Base-by-base conservation (phyloP, 164 flowering plant species). In the Nelumbo lutea region DNA sequence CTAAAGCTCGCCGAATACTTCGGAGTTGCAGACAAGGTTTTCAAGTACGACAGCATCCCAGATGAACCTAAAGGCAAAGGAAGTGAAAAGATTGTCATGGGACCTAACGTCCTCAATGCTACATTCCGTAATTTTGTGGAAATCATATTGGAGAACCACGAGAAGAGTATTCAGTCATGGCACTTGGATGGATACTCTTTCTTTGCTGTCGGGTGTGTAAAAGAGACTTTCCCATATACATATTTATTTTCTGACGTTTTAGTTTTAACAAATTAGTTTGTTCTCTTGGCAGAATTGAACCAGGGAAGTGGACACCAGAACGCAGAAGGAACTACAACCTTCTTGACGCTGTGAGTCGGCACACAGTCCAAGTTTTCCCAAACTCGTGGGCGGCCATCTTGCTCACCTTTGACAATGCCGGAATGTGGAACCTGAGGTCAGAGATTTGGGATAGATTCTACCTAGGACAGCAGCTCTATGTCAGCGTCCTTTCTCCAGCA, bases 291-390 rank as follows among this genome's bases (percentile, higher is more conserved):
- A 80, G 85, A 10, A 73, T 83, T 65, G 84, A 78, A 52, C 65
- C 79, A 0, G 86, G 88, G 38, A 70, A 1, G 59, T 85, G 88
- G 88, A 79, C 61, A 0, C 86, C 86, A 39, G 86, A 71, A 9
- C 71, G 68, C 66, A 79, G 88, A 51, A 78, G 74, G 78, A 72
- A 74, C 73, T 85, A 85, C 82, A 85, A 85, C 66, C 71, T 78
- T 1, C 67, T 85, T 3, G 86, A 85, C 46, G 82, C 86, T 1
- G 81, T 85, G 64, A 83, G 86, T 80, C 71, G 85, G 46, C 68
- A 81, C 71, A 76, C 86, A 1, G 68, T 85, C 61, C 88, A 85
- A 51, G 88, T 85, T 59, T 83, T 76, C 67, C 88, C 88, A 1
- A 73, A 74, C 4, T 74, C 79, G 8, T 85, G 86, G 86, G 77